phyloP scores from a whole-genome alignment of 129 eudicot genomes.

The Mikania micrantha region DNA sequence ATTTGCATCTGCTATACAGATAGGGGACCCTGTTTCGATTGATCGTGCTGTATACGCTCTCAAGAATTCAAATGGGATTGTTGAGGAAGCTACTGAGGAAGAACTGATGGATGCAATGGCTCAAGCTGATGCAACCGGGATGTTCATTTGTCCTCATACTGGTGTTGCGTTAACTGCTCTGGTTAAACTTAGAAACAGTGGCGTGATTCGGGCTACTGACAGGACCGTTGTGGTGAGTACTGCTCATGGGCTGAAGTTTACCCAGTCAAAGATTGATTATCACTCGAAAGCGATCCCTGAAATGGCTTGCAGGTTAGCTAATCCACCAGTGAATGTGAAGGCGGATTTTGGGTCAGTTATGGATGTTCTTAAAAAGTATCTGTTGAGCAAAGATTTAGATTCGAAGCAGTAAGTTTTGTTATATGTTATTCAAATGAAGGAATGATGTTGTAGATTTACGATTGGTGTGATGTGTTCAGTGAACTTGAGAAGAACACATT shows the following conservation, averaged over 20 bases:
- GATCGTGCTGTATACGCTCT: slow-evolving; percentile 69
- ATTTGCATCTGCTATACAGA: slow-evolving; percentile 78
- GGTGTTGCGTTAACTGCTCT: slow-evolving; percentile 76
- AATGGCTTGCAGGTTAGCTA: slow-evolving; percentile 53
- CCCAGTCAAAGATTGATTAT: slow-evolving; percentile 71
- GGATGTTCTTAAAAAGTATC: slow-evolving; percentile 46
- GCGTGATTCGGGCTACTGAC: slow-evolving; percentile 55
- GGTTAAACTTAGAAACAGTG: slow-evolving; percentile 49
- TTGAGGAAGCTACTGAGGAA: slow-evolving; percentile 82
- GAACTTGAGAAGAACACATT: neutral
- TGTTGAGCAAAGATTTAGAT: slow-evolving; percentile 24
- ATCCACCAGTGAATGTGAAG: slow-evolving; percentile 65
- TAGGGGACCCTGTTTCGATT: slow-evolving; percentile 75
- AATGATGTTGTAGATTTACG: slow-evolving; percentile 21
- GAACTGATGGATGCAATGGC: slow-evolving; percentile 86
- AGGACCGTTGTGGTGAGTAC: slow-evolving; percentile 81
- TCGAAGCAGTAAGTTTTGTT: slow-evolving; percentile 10
- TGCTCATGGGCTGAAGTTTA: slow-evolving; percentile 79
- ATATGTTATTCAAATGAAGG: neutral
- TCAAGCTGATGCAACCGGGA: slow-evolving; percentile 70
- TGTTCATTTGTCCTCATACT: slow-evolving; percentile 81
- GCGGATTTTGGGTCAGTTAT: slow-evolving; percentile 67
- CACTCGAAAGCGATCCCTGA: slow-evolving; percentile 47
- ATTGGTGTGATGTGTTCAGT: slow-evolving; percentile 7
- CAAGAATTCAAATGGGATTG: slow-evolving; percentile 61